phyloP scores from a whole-genome alignment of 345 rosid species.

The Acer campestre region DNA sequence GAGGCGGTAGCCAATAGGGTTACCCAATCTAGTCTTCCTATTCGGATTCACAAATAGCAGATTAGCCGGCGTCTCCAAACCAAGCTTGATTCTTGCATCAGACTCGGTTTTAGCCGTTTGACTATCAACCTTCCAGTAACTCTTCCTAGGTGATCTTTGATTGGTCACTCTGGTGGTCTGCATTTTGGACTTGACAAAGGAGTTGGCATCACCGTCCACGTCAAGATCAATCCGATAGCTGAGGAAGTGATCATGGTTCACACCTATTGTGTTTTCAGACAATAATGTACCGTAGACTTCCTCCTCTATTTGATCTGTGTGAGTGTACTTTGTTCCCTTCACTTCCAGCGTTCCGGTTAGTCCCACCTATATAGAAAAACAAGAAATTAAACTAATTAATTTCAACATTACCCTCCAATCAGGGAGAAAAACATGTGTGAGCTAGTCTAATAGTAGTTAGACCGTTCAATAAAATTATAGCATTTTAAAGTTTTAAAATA shows the following conservation, averaged over 20 bases:
- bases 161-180: conserved; percentile 4
- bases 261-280: conserved; percentile 41
- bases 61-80: conserved; percentile 30
- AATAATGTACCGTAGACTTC: conserved; percentile 40
- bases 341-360: conserved; percentile 40
- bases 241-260: conserved; percentile 48
- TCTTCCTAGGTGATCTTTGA: conserved; percentile 37
- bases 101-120: conserved; percentile 40
- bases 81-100: conserved; percentile 37
- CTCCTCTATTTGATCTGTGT: conserved; percentile 28
- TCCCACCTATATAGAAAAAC: conserved; percentile 33
- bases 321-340: conserved; percentile 35
- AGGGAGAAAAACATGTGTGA: too few species aligned
- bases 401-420: too few species aligned
- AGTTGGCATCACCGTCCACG: conserved; percentile 43
- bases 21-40: conserved; percentile 43
- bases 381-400: too few species aligned
- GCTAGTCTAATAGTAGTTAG: too few species aligned
- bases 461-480: too few species aligned
- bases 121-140: conserved; percentile 46
- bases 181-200: conserved; percentile 39
- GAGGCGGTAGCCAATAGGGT: conserved; percentile 42
- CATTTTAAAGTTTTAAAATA: too few species aligned
- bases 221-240: conserved; percentile 50
- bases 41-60: conserved; percentile 40